A percentile compares a stretch with the other conserved stretches of the same genome.
These are phyloP conservation scores for Smithsoniella earleae DNA, from an alignment of 163 green algal species.

Conservation along the genomic window DNA sequence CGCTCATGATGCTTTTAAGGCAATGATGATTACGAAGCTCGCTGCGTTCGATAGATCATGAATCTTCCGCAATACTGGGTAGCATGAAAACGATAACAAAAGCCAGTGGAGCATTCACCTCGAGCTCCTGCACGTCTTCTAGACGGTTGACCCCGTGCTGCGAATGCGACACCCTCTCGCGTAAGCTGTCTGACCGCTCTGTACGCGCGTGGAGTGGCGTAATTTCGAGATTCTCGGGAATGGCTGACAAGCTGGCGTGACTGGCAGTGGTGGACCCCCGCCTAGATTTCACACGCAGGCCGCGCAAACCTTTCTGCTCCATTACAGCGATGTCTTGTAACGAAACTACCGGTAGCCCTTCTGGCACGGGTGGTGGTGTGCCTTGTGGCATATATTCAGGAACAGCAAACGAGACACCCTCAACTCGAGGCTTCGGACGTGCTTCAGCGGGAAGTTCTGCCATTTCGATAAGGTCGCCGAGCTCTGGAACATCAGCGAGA, in stretches of 20 bases:
- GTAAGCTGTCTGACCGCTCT: constrained; percentile 15
- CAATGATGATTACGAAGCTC: no score
- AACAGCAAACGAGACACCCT: constrained; percentile 5
- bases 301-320: constrained; percentile 24
- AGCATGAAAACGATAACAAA: no score
- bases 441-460: background rate
- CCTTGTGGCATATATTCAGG: constrained; percentile 24
- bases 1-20: no score
- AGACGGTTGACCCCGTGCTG: background rate
- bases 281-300: constrained; percentile 22
- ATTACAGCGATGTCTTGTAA: constrained; percentile 18
- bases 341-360: constrained; percentile 13
- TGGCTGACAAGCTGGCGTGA: constrained; percentile 1
- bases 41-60: no score
- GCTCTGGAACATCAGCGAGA: constrained; percentile 8
- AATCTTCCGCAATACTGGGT: no score
- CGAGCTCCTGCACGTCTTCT: constrained; percentile 24
- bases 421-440: background rate
- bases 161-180: background rate
- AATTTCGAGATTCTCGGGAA: constrained; percentile 18
- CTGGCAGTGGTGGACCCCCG: constrained; percentile 20
- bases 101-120: background rate
- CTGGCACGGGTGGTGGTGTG: constrained; percentile 24
- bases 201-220: constrained; percentile 8
- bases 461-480: background rate